These are phyloP conservation scores for Alternaria gaisen DNA, from an alignment of 2,329 filamentous ascomycete genomes.

Conservation along the genomic window DNA sequence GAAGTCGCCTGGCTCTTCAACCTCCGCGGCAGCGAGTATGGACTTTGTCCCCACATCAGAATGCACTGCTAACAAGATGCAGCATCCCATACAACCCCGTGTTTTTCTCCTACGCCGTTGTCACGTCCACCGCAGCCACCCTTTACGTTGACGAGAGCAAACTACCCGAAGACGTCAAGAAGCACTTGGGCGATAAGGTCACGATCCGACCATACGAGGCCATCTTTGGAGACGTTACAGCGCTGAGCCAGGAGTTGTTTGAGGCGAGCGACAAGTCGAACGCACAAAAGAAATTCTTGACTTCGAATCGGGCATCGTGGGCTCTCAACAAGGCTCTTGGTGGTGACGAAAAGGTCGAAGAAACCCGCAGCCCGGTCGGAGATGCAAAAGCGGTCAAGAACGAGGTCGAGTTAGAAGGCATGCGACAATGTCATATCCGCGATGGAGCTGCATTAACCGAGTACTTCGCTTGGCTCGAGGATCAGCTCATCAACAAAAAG, in stretches of 20 bases:
- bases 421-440: slow-evolving; percentile 91
- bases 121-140: slow-evolving; percentile 78
- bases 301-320: slow-evolving; percentile 93
- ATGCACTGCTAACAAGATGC: slow-evolving; percentile 18
- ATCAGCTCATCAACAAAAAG: slow-evolving; percentile 80
- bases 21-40: slow-evolving; percentile 83
- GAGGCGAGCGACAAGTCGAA: slow-evolving; percentile 47
- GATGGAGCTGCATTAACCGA: slow-evolving; percentile 90
- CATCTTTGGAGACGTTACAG: slow-evolving; percentile 80
- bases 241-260: slow-evolving; percentile 61
- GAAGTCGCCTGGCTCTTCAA: slow-evolving; percentile 99
- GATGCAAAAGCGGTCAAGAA: slow-evolving; percentile 97
- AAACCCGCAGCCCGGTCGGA: slow-evolving; percentile 83
- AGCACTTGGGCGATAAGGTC: slow-evolving; percentile 75
- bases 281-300: slow-evolving; percentile 71
- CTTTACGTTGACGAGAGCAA: slow-evolving; percentile 88
- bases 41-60: not conserved
- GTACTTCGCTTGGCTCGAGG: slow-evolving; percentile 96
- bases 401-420: slow-evolving; percentile 84
- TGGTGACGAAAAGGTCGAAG: slow-evolving; percentile 84
- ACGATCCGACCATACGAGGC: slow-evolving; percentile 80
- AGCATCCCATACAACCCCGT: slow-evolving; percentile 96
- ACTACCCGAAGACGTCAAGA: slow-evolving; percentile 71
- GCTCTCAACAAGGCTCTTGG: slow-evolving; percentile 86
- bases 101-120: slow-evolving; percentile 94